Conservation (phyloP, 2,329 filamentous ascomycete species). For the Sclerotinia borealis region DNA sequence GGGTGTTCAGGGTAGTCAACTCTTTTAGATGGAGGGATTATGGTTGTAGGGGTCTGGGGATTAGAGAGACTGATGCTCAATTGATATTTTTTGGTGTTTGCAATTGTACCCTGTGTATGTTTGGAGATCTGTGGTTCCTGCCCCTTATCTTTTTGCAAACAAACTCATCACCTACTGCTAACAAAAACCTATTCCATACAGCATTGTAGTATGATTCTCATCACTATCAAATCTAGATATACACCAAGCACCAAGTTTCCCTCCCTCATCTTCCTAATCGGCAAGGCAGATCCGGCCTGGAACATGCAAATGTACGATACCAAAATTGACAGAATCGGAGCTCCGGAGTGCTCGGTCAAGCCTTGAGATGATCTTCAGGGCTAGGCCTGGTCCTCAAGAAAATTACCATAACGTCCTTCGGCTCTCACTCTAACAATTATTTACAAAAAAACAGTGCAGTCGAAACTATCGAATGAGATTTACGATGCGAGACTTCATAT, state of each 20-base stretch:
- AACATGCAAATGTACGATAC: background rate
- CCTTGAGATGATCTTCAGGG: background rate
- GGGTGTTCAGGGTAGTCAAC: background rate
- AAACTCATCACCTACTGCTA: background rate
- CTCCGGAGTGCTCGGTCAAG: background rate
- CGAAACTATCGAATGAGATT: background rate
- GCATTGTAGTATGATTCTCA: background rate
- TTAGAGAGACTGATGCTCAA: background rate
- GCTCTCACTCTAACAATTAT: background rate
- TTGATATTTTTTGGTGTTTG: background rate
- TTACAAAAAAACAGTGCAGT: background rate
- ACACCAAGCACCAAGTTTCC: background rate
- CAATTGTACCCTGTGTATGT: background rate
- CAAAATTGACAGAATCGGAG: background rate
- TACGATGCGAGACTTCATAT: background rate
- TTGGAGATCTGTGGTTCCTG: background rate
- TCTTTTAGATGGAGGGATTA: background rate
- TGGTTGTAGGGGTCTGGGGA: background rate
- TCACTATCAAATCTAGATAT: background rate
- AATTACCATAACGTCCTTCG: background rate
- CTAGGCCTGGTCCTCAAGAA: background rate
- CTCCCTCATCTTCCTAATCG: background rate
- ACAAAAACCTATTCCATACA: background rate
- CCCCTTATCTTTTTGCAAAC: background rate
- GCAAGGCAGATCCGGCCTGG: background rate